Base-by-base conservation (phyloP, 31 red algal species). In the Bonnemaisonia californica region DNA sequence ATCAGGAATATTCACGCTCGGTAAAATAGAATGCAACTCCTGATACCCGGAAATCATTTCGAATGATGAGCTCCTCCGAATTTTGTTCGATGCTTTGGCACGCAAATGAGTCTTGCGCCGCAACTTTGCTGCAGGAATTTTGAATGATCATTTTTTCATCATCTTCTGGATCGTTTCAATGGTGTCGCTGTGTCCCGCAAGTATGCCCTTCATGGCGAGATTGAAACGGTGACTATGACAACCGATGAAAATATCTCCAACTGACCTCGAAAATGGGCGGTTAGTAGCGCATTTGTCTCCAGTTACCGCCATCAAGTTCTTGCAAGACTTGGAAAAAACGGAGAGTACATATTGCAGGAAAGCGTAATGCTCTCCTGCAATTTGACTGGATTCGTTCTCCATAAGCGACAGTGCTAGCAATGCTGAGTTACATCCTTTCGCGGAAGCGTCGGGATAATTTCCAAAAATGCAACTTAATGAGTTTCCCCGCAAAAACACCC, bases 211-310 rank as follows among this genome's bases (percentile, higher is more conserved):
- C 8, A 72, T 35, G 32, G 68, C 68, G 7, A 41, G 23, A 36
- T 72, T 72, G 23, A 72, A 72, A 23, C 68, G 68, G 34, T 41
- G 68, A 37, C 34, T 41, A n/a, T 13, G 34, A 41, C 16, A 72
- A 8, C 68, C 68, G 23, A 72, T 41, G 23, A 72, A 36, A 8
- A 7, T 42, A 9, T 21, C 7, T 16, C 38, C 27, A 37, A 45
- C 41, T 9, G 4, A n/a, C 41, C 68, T 37, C 8, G 16, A 37
- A 26, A 72, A 36, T 5, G 68, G 29, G 8, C 38, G 5, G 33
- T 42, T 72, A 16, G 68, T 72, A 45, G n/a, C n/a, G n/a, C 68
- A 72, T 26, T 41, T 72, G 13, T 72, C 68, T 13, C 68, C 29
- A 41, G 41, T 41, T 72, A 72, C 30, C 23, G 68, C 68, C 9